A percentile compares a stretch with the other conserved stretches of the same genome.
phyloP scores from a whole-genome alignment of 768 basidiomycete genomes.

The Tricholoma hemisulphureum region DNA sequence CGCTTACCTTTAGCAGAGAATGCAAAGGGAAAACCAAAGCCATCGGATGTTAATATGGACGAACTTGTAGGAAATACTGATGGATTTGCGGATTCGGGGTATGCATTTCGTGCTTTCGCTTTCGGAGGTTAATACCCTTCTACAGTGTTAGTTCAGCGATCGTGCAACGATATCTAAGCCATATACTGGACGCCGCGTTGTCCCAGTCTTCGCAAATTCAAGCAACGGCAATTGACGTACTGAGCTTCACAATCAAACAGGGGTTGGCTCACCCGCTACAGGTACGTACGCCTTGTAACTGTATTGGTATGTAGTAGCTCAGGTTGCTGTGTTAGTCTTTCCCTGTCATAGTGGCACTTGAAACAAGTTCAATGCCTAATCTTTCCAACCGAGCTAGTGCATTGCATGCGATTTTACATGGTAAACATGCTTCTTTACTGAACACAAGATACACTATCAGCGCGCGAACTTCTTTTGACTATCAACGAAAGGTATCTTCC shows the following conservation, averaged over 20 bases:
- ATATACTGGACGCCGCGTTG: conserved; percentile 79
- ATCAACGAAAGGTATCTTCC: conserved; percentile 60
- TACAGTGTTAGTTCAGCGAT: conserved; percentile 89
- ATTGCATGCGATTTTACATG: conserved; percentile 78
- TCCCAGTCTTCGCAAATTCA: conserved; percentile 72
- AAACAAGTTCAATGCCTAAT: conserved; percentile 65
- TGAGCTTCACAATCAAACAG: conserved; percentile 92
- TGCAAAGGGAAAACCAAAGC: conserved; percentile 43
- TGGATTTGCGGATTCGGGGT: conserved; percentile 98
- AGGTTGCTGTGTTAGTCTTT: conserved; percentile 57
- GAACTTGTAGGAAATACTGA: conserved; percentile 94
- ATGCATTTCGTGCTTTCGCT: conserved; percentile 20
- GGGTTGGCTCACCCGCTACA: conserved; percentile 94
- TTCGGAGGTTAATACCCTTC: neutral
- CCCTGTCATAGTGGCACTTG: conserved; percentile 89
- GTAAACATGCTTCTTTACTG: conserved; percentile 85
- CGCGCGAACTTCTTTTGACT: conserved; percentile 78
- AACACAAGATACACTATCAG: conserved; percentile 83
- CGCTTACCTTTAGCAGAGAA: conserved; percentile 30
- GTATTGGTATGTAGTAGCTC: neutral
- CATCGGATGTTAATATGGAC: conserved; percentile 75
- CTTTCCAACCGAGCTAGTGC: conserved; percentile 76
- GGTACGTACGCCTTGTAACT: conserved; percentile 48
- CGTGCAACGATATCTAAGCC: conserved; percentile 85
- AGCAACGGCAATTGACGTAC: conserved; percentile 81